Percentiles rank a stretch among this genome's conserved stretches.
Evolutionary conservation across 495 filamentous ascomycete species (phyloP).

Genomic region (Penicillium roqueforti): DNA sequence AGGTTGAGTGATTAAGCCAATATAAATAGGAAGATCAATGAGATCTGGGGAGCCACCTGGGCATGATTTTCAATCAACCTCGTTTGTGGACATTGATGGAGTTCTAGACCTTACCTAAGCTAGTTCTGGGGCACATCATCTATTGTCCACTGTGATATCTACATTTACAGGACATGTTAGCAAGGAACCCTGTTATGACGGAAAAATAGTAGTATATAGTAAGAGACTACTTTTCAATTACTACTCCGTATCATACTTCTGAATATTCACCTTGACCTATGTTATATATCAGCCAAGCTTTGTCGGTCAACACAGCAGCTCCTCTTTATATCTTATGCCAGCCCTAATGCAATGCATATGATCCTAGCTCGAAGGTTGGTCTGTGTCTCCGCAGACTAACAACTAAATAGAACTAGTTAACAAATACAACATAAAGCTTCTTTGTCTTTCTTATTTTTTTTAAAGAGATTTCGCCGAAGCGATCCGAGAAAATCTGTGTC

Average conservation of each 20-base stretch:
- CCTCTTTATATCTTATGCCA: neutral
- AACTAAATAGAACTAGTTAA: neutral
- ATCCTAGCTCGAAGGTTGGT: neutral
- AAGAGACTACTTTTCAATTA: too few relatives aligned
- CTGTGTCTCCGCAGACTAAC: neutral
- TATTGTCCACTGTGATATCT: too few relatives aligned
- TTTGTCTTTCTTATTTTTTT: neutral
- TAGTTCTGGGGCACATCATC: neutral
- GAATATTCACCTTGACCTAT: neutral
- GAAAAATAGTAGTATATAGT: too few relatives aligned
- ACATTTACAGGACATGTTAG: too few relatives aligned
- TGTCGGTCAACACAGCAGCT: neutral
- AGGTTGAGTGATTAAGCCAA: neutral
- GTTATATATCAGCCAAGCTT: neutral
- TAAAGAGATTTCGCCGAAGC: slow-evolving; percentile 3
- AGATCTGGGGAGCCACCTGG: neutral
- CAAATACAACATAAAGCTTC: neutral
- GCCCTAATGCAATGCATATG: neutral
- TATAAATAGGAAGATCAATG: neutral
- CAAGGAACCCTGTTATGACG: too few relatives aligned
- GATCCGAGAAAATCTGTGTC: slow-evolving; percentile 5
- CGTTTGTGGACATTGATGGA: neutral
- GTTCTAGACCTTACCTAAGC: slow-evolving; percentile 6
- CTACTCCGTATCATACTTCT: too few relatives aligned
- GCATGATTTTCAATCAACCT: neutral